Conservation (phyloP, 441 rosid species). For the Adansonia rubrostipa region DNA sequence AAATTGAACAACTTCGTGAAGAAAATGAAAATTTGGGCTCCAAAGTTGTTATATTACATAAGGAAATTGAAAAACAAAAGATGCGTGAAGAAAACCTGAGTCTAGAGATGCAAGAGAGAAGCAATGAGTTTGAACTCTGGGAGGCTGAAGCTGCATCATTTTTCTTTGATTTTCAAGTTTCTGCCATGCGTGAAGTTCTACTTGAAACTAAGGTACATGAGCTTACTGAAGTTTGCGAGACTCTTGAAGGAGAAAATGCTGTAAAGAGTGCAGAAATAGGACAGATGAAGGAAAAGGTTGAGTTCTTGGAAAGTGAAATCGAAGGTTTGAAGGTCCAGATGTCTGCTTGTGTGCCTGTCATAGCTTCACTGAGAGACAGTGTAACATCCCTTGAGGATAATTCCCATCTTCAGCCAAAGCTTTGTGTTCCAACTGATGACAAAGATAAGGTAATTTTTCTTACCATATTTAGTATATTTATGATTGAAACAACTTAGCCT, state of each 20-base stretch:
- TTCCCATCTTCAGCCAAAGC: conserved; percentile 43
- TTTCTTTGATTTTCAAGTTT: conserved; percentile 66
- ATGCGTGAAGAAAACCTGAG: conserved; percentile 55
- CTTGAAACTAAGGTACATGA: conserved; percentile 65
- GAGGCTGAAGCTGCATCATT: conserved; percentile 74
- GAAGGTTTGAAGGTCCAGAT: conserved; percentile 54
- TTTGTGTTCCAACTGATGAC: conserved; percentile 29
- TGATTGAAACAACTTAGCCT: conserved; percentile 4
- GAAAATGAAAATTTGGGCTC: conserved; percentile 59
- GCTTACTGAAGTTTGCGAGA: conserved; percentile 54
- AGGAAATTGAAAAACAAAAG: conserved; percentile 60
- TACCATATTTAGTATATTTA: neutral
- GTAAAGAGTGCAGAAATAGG: conserved; percentile 42
- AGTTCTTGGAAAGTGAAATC: conserved; percentile 56
- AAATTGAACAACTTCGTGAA: conserved; percentile 54
- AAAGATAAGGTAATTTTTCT: conserved; percentile 45
- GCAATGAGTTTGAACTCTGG: conserved; percentile 65
- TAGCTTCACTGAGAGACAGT: conserved; percentile 50
- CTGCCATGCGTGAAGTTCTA: conserved; percentile 59
- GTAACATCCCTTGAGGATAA: conserved; percentile 51
- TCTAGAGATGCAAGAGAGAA: conserved; percentile 66
- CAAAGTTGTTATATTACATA: conserved; percentile 45
- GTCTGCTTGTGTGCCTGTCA: conserved; percentile 57
- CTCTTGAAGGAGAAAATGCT: conserved; percentile 49
- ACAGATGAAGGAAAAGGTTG: conserved; percentile 56